phyloP scores from a whole-genome alignment of 495 filamentous ascomycete species.

The Hypoxylon intermedium region DNA sequence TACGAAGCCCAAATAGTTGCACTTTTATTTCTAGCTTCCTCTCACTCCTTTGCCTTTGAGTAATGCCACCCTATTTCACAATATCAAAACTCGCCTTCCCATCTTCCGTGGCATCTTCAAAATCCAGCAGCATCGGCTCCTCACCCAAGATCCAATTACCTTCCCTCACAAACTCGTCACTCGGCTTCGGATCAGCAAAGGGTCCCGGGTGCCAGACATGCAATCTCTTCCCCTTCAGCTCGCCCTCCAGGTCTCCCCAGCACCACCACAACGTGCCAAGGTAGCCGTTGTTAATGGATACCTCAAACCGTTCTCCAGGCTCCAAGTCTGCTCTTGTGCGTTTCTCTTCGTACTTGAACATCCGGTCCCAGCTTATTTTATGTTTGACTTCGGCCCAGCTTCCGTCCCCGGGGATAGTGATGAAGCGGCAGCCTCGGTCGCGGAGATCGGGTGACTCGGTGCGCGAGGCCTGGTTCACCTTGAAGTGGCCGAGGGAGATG shows the following conservation, averaged over 20 bases:
- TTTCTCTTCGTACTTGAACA: constrained; percentile 12
- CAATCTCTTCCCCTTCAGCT: not conserved
- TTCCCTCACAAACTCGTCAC: not conserved
- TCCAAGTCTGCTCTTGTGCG: not conserved
- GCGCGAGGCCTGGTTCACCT: not conserved
- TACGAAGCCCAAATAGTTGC: not conserved
- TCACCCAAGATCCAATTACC: not conserved
- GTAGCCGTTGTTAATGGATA: not conserved
- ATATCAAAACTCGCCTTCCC: not conserved
- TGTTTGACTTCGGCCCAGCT: not conserved
- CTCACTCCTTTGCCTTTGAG: not conserved
- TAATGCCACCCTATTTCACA: not conserved
- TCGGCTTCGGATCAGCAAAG: not conserved
- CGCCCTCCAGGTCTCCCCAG: constrained; percentile 1
- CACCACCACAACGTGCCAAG: constrained; percentile 4
- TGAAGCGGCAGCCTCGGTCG: constrained; percentile 1
- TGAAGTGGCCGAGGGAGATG: not conserved
- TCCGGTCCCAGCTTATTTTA: constrained; percentile 17
- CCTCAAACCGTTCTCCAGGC: constrained; percentile 1
- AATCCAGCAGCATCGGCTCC: not conserved
- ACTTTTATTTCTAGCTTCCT: not conserved
- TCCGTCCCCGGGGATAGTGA: constrained; percentile 13
- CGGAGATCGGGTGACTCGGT: not conserved
- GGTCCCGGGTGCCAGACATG: not conserved
- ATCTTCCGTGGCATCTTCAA: not conserved